Base-by-base conservation (phyloP, 441 rosid species). In the Pelargonium exstipulatum region DNA sequence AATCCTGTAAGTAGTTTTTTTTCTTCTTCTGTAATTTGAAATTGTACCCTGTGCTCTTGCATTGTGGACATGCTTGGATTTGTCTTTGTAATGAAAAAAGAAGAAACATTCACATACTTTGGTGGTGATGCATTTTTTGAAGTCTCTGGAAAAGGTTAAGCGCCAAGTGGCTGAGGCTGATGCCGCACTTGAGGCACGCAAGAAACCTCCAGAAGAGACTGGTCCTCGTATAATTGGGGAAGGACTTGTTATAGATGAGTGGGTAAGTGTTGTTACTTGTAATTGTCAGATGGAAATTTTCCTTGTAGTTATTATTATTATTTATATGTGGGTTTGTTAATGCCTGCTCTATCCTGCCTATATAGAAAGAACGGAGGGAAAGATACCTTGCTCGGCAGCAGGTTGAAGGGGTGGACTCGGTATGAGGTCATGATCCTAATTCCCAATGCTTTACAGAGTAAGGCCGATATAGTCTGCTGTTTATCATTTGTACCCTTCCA, bases 231-330 rank as follows among this genome's bases (percentile, higher is more conserved):
- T 88, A 69, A 79, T 88, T 0, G 94, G 91, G 53, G 94, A 88
- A 81, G 94, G 94, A 29, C 94, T 88, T 17, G 94, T 88, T 29
- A 85, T 88, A 51, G 94, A 88, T 75, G 94, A 88, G 81, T 88
- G 91, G 94, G 94, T 88, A 14, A 64, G 90, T 81, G 14, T n/a
- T 10, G 13, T 4, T 20, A 60, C 57, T 5, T 45, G 14, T 24
- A 22, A 18, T 4, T 13, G 12, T 26, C 20, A 22, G 13, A 29
- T 6, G 1, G 43, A 48, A 46, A 17, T 20, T 60, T 14, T 20
- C 35, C 20, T 58, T 42, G 1, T 0, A 35, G 43, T 61, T 45
- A 32, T 69, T 32, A 24, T 49, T 58, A 2, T 42, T 42, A 9
- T 7, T 9, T 7, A 18, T 65, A 5, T 60, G 6, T 57, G 35